Conservation (phyloP, 345 rosid genomes). For the thale cress (Arabidopsis thaliana) region TAIR10.1 NC_003070.9:6620001-6620500, state of each 20-base stretch:
- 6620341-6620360: background rate
- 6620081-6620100: background rate
- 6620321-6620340: background rate
- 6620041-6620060: background rate
- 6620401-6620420: slow-evolving; percentile 28
- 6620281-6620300: slow-evolving; percentile 8
- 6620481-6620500: background rate
- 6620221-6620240: slow-evolving; percentile 34
- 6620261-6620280: background rate
- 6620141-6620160: slow-evolving; percentile 27
- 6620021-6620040: background rate
- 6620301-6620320: slow-evolving; percentile 10
- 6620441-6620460: slow-evolving; percentile 20
- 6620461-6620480: background rate
- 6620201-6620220: slow-evolving; percentile 43
- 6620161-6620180: slow-evolving; percentile 36
- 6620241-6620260: slow-evolving; percentile 33
- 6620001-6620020: background rate
- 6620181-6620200: slow-evolving; percentile 39
- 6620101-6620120: slow-evolving; percentile 20
- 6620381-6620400: background rate
- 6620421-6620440: slow-evolving; percentile 5
- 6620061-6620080: background rate
- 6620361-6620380: slow-evolving; percentile 4
- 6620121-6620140: slow-evolving; percentile 12